A percentile compares a stretch with the other conserved stretches of the same genome.
Evolutionary conservation across 2,329 filamentous ascomycete species (phyloP).

Genomic region (Calonectria hongkongensis): DNA sequence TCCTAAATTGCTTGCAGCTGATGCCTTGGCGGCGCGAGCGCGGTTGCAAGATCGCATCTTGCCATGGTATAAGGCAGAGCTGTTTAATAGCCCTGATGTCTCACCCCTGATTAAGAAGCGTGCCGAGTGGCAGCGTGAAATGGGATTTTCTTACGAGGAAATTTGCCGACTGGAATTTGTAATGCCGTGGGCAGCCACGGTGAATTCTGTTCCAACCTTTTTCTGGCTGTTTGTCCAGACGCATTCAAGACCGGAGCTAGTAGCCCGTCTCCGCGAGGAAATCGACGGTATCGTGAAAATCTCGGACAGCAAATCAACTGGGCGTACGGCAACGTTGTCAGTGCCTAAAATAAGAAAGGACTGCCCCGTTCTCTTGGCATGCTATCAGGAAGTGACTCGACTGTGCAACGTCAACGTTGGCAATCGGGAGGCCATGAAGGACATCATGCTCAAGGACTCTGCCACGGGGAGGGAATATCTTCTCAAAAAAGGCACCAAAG

Average conservation of each 20-base stretch:
- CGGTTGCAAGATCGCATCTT: neutral
- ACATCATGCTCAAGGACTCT: constrained; percentile 32
- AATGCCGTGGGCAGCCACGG: constrained; percentile 30
- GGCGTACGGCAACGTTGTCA: constrained; percentile 20
- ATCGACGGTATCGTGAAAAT: constrained; percentile 16
- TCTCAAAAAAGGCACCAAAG: constrained; percentile 34
- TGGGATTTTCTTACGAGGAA: constrained; percentile 16
- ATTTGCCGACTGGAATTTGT: constrained; percentile 35
- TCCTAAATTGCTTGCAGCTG: neutral
- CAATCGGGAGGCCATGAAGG: constrained; percentile 29
- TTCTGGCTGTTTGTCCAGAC: constrained; percentile 40
- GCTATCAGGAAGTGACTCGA: constrained; percentile 33
- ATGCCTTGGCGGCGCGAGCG: neutral
- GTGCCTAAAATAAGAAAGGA: constrained; percentile 13
- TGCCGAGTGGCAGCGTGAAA: neutral
- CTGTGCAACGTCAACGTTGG: constrained; percentile 29
- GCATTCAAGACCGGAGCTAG: constrained; percentile 21
- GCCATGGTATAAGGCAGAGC: constrained; percentile 14
- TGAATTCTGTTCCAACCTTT: constrained; percentile 39
- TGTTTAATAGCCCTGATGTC: constrained; percentile 26
- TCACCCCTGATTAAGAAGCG: constrained; percentile 28
- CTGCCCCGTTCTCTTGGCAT: constrained; percentile 32
- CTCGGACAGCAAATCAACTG: neutral
- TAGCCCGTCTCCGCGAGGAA: constrained; percentile 17
- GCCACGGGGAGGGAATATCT: constrained; percentile 33